Evolutionary conservation across 768 basidiomycete species (phyloP).

Genomic region (Phlebiopsis gigantea): DNA sequence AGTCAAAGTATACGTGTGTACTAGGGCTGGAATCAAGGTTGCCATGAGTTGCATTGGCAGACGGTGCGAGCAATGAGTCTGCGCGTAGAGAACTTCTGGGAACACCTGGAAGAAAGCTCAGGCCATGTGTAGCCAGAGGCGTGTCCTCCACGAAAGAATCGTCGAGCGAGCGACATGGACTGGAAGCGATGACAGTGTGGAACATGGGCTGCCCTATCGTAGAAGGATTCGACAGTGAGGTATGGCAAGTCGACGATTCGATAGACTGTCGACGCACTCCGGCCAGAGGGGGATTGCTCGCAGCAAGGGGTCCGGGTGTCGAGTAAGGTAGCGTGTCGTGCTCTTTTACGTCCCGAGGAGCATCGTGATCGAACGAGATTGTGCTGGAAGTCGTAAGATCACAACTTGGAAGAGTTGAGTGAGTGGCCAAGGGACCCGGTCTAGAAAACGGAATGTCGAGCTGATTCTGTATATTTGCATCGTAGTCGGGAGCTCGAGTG

Average conservation of each 20-base stretch:
- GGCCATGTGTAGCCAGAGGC: background rate
- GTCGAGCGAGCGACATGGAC: background rate
- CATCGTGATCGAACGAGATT: no score
- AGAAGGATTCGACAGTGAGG: no score
- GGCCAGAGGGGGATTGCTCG: no score
- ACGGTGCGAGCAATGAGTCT: background rate
- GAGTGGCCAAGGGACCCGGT: no score
- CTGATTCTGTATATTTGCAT: no score
- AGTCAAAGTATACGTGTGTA: constrained; percentile 42
- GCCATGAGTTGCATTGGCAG: background rate
- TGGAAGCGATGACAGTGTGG: background rate
- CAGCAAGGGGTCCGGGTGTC: constrained; percentile 42
- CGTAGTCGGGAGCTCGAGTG: no score
- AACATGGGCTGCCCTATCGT: background rate
- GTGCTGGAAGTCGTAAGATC: no score
- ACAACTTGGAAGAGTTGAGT: no score
- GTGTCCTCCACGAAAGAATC: background rate
- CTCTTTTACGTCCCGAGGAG: no score
- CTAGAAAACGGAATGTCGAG: no score
- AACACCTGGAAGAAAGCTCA: background rate
- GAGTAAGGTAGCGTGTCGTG: constrained; percentile 28
- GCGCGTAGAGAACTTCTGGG: background rate
- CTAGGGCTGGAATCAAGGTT: background rate
- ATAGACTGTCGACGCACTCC: no score
- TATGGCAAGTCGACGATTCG: no score